These are phyloP conservation scores for Penicillium italicum DNA, from an alignment of 2,329 filamentous ascomycete genomes.

Conservation along the genomic window DNA sequence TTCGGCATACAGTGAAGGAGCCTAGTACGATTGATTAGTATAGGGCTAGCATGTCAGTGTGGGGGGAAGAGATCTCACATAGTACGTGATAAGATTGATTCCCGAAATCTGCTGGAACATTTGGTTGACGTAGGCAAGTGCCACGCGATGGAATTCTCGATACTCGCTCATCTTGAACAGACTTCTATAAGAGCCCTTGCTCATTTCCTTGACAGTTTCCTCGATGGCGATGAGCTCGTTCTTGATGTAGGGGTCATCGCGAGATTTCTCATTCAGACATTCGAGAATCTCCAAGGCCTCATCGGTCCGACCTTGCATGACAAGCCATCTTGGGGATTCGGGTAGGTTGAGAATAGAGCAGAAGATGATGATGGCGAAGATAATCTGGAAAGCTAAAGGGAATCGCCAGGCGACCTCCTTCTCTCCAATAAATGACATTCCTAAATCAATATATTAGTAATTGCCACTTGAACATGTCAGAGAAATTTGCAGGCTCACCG, in stretches of 20 bases:
- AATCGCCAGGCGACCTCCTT: slow-evolving; percentile 49
- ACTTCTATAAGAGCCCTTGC: slow-evolving; percentile 50
- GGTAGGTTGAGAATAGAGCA: slow-evolving; percentile 46
- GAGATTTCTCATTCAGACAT: slow-evolving; percentile 42
- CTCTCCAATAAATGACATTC: slow-evolving; percentile 49
- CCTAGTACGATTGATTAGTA: slow-evolving; percentile 11
- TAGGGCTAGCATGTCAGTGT: accelerated
- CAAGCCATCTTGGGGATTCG: slow-evolving; percentile 55
- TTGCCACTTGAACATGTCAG: neutral
- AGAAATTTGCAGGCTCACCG: slow-evolving; percentile 18
- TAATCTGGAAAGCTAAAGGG: slow-evolving; percentile 54
- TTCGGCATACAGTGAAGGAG: slow-evolving; percentile 18
- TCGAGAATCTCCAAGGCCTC: slow-evolving; percentile 47
- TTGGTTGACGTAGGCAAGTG: slow-evolving; percentile 53
- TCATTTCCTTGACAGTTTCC: slow-evolving; percentile 46
- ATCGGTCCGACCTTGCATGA: slow-evolving; percentile 53
- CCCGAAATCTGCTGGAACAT: slow-evolving; percentile 48
- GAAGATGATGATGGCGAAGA: slow-evolving; percentile 51
- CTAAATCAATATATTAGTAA: slow-evolving; percentile 2
- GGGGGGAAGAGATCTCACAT: slow-evolving; percentile 15
- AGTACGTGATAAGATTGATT: slow-evolving; percentile 42
- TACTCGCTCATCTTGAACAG: slow-evolving; percentile 56
- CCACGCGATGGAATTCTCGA: slow-evolving; percentile 52
- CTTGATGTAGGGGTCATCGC: slow-evolving; percentile 42
- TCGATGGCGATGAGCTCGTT: slow-evolving; percentile 49